Percentiles rank a stretch among this genome's conserved stretches.
Evolutionary conservation across 2,329 filamentous ascomycete genomes (phyloP).

Genomic region (Fusarium piperis): DNA sequence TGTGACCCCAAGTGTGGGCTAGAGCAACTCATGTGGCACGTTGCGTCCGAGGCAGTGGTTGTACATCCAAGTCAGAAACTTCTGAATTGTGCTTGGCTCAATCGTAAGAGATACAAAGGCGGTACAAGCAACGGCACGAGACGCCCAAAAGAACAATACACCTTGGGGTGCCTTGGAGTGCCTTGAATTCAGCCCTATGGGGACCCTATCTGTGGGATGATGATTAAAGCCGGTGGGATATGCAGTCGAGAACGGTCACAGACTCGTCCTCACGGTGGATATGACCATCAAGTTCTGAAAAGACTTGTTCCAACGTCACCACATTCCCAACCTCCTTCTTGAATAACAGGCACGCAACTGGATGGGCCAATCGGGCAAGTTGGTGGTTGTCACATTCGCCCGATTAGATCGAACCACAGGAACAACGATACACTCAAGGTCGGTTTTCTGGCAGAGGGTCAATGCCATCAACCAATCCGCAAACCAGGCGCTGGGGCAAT

Average conservation of each 20-base stretch:
- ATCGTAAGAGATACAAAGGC: conserved; percentile 14
- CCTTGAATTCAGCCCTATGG: conserved; percentile 4
- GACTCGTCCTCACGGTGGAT: conserved; percentile 10
- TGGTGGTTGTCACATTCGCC: conserved; percentile 1
- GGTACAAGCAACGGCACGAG: conserved; percentile 21
- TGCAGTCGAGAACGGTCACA: not conserved
- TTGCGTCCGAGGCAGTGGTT: not conserved
- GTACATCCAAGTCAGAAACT: conserved; percentile 1
- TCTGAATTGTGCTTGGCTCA: conserved; percentile 4
- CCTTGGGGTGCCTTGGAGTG: not conserved
- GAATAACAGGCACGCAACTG: not conserved
- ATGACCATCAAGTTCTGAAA: conserved; percentile 10
- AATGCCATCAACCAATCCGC: conserved; percentile 2
- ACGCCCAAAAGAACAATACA: not conserved
- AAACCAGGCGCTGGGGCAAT: not conserved
- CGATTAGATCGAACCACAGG: conserved; percentile 6
- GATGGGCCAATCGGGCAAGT: not conserved
- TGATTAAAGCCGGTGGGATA: conserved; percentile 10
- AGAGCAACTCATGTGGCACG: not conserved
- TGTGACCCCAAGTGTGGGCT: not conserved
- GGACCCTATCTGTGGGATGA: conserved; percentile 7
- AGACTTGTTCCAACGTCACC: conserved; percentile 8
- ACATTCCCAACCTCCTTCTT: conserved; percentile 5
- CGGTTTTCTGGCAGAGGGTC: conserved; percentile 7
- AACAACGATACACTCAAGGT: conserved; percentile 6